A percentile compares a stretch with the other conserved stretches of the same genome.
phyloP scores from a whole-genome alignment of 257 asterid genomes.

The Przewalskia tangutica region DNA sequence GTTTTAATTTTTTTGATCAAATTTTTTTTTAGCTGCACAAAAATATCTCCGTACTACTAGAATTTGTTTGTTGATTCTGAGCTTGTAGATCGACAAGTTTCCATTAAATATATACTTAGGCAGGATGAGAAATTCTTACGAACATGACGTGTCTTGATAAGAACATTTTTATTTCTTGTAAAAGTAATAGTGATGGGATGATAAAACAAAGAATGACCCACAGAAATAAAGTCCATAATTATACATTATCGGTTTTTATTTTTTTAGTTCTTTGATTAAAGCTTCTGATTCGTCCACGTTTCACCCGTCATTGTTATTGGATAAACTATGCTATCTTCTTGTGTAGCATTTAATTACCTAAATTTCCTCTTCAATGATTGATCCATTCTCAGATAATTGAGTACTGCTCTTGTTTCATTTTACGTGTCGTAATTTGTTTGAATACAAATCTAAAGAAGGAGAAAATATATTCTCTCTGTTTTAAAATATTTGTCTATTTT shows the following conservation, averaged over 20 bases:
- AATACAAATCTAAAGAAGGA: too few relatives aligned
- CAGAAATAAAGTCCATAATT: not conserved
- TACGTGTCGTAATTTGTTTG: too few relatives aligned
- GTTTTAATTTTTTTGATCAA: too few relatives aligned
- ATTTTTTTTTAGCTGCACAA: too few relatives aligned
- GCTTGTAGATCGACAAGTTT: not conserved
- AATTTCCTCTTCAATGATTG: not conserved
- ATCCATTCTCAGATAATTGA: not conserved
- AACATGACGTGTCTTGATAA: conserved; percentile 2
- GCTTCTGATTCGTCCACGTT: conserved; percentile 2
- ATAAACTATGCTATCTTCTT: not conserved
- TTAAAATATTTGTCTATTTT: too few relatives aligned
- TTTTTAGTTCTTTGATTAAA: not conserved
- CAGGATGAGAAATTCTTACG: not conserved
- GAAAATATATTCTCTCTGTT: too few relatives aligned
- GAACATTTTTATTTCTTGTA: not conserved
- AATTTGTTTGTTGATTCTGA: too few relatives aligned
- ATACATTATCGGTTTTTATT: not conserved
- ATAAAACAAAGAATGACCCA: not conserved
- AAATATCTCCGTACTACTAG: too few relatives aligned
- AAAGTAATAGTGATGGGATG: not conserved
- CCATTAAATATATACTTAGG: not conserved
- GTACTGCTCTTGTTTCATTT: too few relatives aligned
- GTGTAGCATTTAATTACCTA: not conserved
- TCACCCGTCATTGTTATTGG: not conserved